Evolutionary conservation across 768 basidiomycete species (phyloP).

Genomic region (Amyloporia xantha): DNA sequence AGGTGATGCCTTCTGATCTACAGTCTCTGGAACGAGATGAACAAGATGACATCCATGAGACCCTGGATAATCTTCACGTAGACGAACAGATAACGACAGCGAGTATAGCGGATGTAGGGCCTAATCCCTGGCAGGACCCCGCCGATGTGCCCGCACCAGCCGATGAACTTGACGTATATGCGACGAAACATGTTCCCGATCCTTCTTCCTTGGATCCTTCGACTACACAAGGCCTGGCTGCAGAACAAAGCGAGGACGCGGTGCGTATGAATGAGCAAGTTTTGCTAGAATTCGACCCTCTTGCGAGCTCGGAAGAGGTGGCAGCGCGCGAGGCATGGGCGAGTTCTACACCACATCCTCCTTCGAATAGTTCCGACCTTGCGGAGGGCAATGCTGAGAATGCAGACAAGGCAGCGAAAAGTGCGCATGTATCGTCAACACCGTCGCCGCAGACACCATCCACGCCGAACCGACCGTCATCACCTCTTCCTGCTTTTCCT

Average conservation of each 20-base stretch:
- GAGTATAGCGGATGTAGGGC: constrained; percentile 26
- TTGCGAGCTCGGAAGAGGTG: constrained; percentile 49
- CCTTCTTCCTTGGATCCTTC: constrained; percentile 35
- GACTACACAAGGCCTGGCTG: constrained; percentile 31
- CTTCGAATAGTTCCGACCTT: no score
- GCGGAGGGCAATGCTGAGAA: no score
- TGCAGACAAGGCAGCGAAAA: not conserved
- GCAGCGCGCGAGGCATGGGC: constrained; percentile 64
- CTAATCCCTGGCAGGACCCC: constrained; percentile 17
- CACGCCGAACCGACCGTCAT: constrained; percentile 25
- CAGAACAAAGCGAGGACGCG: constrained; percentile 12
- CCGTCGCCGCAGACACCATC: constrained; percentile 21
- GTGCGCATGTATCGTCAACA: constrained; percentile 1
- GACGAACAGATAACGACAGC: not conserved
- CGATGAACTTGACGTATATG: not conserved
- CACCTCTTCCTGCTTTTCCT: constrained; percentile 43
- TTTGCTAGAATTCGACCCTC: constrained; percentile 63
- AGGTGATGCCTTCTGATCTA: not conserved
- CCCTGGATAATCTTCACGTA: not conserved
- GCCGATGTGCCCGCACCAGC: not conserved
- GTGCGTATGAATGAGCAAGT: constrained; percentile 28
- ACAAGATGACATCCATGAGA: no score
- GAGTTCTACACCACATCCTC: constrained; percentile 53
- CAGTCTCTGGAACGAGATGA: constrained; percentile 9
- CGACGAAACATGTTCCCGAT: constrained; percentile 28